A percentile compares a stretch with the other conserved stretches of the same genome.
phyloP scores from a whole-genome alignment of 371 early-diverging fungal species.

The Umbelopsis sp. region DNA sequence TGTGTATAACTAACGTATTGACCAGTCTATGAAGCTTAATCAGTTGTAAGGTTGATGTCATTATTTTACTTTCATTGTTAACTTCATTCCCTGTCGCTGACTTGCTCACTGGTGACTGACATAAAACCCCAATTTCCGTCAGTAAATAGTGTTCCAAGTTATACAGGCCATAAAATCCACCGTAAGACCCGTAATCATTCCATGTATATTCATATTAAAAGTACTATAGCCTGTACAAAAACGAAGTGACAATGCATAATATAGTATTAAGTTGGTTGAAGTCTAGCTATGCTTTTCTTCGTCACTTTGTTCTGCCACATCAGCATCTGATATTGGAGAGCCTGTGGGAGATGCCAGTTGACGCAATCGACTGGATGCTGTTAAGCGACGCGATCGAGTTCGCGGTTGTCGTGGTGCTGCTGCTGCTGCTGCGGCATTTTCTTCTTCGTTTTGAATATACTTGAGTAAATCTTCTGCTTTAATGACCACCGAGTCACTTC shows the following conservation, averaged over 20 bases:
- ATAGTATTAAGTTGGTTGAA: background rate
- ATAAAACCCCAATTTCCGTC: too few species aligned
- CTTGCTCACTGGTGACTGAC: too few species aligned
- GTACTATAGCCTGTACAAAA: background rate
- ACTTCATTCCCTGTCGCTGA: too few species aligned
- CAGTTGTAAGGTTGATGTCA: too few species aligned
- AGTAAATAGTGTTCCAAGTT: too few species aligned
- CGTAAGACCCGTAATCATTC: too few species aligned
- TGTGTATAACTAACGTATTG: too few species aligned
- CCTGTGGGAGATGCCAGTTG: constrained; percentile 35
- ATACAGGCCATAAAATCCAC: too few species aligned
- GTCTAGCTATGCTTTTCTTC: background rate
- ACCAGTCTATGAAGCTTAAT: too few species aligned
- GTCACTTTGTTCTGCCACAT: constrained; percentile 13
- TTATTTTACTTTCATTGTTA: too few species aligned
- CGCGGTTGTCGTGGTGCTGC: constrained; percentile 28
- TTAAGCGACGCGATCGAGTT: constrained; percentile 33
- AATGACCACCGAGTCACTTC: constrained; percentile 64
- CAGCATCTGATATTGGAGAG: constrained; percentile 5
- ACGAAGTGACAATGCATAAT: constrained; percentile 3
- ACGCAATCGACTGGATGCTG: constrained; percentile 43
- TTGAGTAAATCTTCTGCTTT: constrained; percentile 75
- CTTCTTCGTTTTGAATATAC: constrained; percentile 63
- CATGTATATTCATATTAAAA: background rate
- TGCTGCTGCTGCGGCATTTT: constrained; percentile 29